A percentile compares a stretch with the other conserved stretches of the same genome.
Conservation (phyloP, 108 stramenopile genomes). For the Skeletonema costatum region DNA sequence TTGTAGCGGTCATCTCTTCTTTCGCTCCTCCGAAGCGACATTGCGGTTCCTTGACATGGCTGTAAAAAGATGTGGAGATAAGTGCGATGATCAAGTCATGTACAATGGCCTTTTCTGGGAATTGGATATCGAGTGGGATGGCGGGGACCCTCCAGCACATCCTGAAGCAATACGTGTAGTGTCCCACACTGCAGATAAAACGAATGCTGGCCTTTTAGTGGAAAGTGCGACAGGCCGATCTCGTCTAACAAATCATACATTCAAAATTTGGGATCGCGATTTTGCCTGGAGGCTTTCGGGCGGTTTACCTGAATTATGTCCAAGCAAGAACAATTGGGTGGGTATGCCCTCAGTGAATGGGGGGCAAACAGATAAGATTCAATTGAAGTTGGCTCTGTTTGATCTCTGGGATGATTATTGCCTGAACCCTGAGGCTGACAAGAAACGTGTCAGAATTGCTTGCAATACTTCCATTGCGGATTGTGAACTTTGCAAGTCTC, state of each 20-base stretch:
- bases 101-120: slow-evolving; percentile 36
- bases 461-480: too few species aligned
- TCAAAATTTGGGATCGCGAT: slow-evolving; percentile 60
- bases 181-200: neutral
- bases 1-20: slow-evolving; percentile 54
- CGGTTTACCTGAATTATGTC: slow-evolving; percentile 38
- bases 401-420: neutral
- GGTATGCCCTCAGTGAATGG: slow-evolving; percentile 45
- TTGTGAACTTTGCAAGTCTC: too few species aligned
- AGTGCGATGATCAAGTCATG: slow-evolving; percentile 62
- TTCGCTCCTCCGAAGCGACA: slow-evolving; percentile 37
- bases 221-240: slow-evolving; percentile 37
- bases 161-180: neutral
- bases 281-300: slow-evolving; percentile 54
- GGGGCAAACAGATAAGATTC: neutral
- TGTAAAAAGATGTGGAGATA: slow-evolving; percentile 30
- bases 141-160: neutral
- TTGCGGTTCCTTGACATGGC: slow-evolving; percentile 39
- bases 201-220: slow-evolving; percentile 31
- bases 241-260: slow-evolving; percentile 34
- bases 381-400: neutral
- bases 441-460: too few species aligned
- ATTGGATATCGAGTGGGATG: slow-evolving; percentile 46
- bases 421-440: too few species aligned
- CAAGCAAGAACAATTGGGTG: slow-evolving; percentile 54